phyloP scores from a whole-genome alignment of 2,329 filamentous ascomycete species.

The Penicillium sp. region DNA sequence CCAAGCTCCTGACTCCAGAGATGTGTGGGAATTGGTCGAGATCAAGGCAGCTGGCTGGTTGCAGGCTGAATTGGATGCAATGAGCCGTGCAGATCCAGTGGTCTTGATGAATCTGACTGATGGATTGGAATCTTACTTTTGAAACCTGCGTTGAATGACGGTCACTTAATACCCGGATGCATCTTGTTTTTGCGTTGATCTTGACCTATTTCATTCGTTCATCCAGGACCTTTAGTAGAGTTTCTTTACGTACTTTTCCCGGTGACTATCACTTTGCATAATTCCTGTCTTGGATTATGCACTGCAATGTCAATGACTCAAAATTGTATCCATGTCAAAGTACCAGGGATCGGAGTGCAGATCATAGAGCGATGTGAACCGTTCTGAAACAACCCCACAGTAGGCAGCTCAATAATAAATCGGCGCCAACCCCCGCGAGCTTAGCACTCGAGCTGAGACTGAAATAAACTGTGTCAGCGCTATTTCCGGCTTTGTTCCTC shows the following conservation, averaged over 20 bases:
- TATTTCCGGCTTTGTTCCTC: slow-evolving; percentile 1
- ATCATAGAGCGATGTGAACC: neutral
- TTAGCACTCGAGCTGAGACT: slow-evolving; percentile 1
- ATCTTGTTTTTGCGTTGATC: neutral
- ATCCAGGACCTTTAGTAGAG: too few relatives aligned
- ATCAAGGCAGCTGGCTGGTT: neutral
- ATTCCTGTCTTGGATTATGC: neutral
- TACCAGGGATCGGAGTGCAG: neutral
- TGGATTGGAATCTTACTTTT: neutral
- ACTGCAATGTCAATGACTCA: neutral
- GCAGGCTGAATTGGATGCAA: neutral
- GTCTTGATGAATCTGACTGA: neutral
- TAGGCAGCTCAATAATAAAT: slow-evolving; percentile 7
- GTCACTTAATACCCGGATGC: too few relatives aligned
- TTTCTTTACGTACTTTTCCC: too few relatives aligned
- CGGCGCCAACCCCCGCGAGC: neutral
- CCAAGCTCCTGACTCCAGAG: neutral
- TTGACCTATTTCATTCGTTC: neutral
- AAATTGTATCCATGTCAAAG: neutral
- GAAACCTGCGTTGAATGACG: neutral
- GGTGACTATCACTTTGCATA: too few relatives aligned
- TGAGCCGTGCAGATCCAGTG: neutral
- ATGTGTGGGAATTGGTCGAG: neutral
- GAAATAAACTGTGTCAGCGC: slow-evolving; percentile 1
- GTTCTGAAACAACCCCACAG: slow-evolving; percentile 4